Base-by-base conservation (phyloP, 352 stramenopile species). In the Phytophthora sojae region DNA sequence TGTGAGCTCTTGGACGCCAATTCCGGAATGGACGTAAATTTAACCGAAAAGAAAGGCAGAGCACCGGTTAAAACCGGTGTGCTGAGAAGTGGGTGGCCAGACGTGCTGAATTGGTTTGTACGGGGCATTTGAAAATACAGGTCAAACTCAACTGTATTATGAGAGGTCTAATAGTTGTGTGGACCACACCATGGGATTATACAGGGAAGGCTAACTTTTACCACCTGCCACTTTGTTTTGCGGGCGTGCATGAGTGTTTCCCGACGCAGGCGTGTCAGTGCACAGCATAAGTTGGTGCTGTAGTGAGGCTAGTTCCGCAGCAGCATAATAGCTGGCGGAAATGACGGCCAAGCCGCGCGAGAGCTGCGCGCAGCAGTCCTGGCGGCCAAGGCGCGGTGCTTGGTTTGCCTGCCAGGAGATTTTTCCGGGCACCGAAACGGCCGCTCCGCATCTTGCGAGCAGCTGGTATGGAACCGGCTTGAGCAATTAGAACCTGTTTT, bases 1-100 rank as follows among this genome's bases (percentile, higher is more conserved):
- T 61, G 25, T 75, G 53, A 73, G 66, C 62, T 74, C 47, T 69
- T 64, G 61, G 66, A 51, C 42, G 74, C 50, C 61, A 69, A 79
- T 80, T 79, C 56, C 61, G 51, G 51, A 82, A 75, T 79, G 67
- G 32, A 37, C 49, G 17, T 57, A n/a, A n/a, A n/a, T n/a, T n/a
- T n/a, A n/a, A n/a, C n/a, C n/a, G n/a, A n/a, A n/a, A n/a, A 30
- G 26, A 30, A 30, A 9, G 29, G 57, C 39, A 29, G 57, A 44
- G 44, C 21, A 60, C 25, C 25, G 58, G 44, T 4, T 32, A 26
- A 57, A 9, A 59, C 45, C 32, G 63, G 63, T 64, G 54, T 35
- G 49, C 14, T 14, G 49, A 64, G 21, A n/a, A 74, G 67, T 49
- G 61, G 55, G 61, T 75, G 67, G 67, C 70, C 67, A 61, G 67